phyloP scores from a whole-genome alignment of 225 moss, liverwort and hornwort genomes.

The Polytrichum commune region DNA sequence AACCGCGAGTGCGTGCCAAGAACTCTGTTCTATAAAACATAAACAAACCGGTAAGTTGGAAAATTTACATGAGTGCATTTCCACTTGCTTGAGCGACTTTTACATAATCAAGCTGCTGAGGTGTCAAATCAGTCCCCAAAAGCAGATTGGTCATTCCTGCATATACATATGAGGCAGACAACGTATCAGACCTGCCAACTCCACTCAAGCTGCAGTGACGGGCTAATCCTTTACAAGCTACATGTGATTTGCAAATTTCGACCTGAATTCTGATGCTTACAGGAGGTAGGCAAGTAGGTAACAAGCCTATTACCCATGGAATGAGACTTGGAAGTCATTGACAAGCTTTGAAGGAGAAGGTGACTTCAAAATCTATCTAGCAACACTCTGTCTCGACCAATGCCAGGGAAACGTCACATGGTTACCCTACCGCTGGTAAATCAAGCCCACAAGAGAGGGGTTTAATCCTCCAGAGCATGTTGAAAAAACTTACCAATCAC shows the following conservation, averaged over 20 bases:
- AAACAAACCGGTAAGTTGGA: not conserved
- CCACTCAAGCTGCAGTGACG: too few species aligned
- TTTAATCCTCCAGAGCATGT: not conserved
- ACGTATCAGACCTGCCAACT: not conserved
- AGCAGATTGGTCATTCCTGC: slow-evolving; percentile 93
- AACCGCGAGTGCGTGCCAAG: too few species aligned
- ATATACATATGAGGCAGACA: slow-evolving; percentile 6
- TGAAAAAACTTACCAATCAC: slow-evolving; percentile 68
- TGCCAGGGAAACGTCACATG: too few species aligned
- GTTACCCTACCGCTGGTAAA: too few species aligned
- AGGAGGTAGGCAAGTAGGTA: too few species aligned
- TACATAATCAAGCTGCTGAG: slow-evolving; percentile 83
- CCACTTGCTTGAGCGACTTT: slow-evolving; percentile 96
- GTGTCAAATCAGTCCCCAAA: slow-evolving; percentile 80
- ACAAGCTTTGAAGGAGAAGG: not conserved
- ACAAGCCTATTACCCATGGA: too few species aligned
- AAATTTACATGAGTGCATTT: slow-evolving; percentile 68
- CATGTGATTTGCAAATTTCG: too few species aligned
- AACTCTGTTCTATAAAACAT: too few species aligned
- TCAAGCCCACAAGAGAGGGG: too few species aligned
- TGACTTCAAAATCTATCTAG: not conserved
- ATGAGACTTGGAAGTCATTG: not conserved
- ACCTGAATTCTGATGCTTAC: too few species aligned
- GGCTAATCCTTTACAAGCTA: too few species aligned
- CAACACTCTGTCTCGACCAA: too few species aligned